Evolutionary conservation across 805 yeast genomes (phyloP).

Genomic region (Candida taoyuanica): DNA sequence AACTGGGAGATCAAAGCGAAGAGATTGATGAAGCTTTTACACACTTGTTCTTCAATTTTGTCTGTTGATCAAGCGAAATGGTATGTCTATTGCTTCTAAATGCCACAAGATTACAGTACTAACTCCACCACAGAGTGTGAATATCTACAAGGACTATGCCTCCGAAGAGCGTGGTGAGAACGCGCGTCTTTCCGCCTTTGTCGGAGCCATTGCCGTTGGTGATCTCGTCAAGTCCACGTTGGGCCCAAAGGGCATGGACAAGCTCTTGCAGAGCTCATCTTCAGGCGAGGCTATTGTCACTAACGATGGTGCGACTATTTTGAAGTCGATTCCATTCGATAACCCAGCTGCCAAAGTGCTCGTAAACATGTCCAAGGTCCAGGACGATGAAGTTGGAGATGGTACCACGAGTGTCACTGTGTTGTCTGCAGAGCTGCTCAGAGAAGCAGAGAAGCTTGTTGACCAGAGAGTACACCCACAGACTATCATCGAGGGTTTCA

Average conservation of each 20-base stretch:
- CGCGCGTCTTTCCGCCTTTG: constrained; percentile 95
- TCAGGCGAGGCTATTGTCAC: constrained; percentile 79
- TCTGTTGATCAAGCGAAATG: no score
- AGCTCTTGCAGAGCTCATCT: constrained; percentile 80
- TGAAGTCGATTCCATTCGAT: constrained; percentile 89
- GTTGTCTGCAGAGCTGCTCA: constrained; percentile 80
- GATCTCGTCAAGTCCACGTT: constrained; percentile 90
- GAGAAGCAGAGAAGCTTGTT: constrained; percentile 91
- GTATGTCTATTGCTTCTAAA: no score
- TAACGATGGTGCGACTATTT: constrained; percentile 97
- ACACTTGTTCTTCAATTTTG: no score
- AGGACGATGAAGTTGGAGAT: constrained; percentile 54
- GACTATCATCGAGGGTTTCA: constrained; percentile 92
- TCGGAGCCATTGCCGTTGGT: constrained; percentile 99
- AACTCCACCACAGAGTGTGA: constrained; percentile 46
- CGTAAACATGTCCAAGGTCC: constrained; percentile 92
- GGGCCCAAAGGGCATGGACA: constrained; percentile 99
- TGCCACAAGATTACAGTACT: no score
- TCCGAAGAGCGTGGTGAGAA: constrained; percentile 97
- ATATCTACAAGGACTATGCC: constrained; percentile 95
- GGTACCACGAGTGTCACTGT: constrained; percentile 98
- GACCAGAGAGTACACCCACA: constrained; percentile 96
- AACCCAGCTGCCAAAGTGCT: constrained; percentile 96
- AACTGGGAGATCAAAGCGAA: no score
- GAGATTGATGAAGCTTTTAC: no score